Base-by-base conservation (phyloP, 306 rosid genomes). In the Boehmeria nivea region DNA sequence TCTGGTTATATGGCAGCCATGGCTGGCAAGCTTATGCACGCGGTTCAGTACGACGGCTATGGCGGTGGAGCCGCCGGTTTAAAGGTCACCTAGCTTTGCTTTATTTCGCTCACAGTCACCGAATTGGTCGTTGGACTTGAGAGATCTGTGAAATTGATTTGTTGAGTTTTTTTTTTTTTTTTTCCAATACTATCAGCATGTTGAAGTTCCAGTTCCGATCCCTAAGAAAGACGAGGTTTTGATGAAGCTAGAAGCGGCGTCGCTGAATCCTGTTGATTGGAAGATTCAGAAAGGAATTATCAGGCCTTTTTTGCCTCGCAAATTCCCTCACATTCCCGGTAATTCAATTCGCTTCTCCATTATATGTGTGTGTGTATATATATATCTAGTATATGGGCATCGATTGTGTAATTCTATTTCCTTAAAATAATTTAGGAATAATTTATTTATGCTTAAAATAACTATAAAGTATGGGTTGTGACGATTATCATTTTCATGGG, bases 211-310 rank as follows among this genome's bases (percentile, higher is more conserved):
- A 3, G 14, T 81, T 31, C 90, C 94, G 5, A 69, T 34, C 61
- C 80, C 93, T 2, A 67, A 72, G 42, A 81, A 81, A 31, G 74
- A 75, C 68, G 95, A 83, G 62, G 22, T 85, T 28, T 75, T 89
- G 72, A 43, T 86, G 21, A 89, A 83, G 73, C 12, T 83, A 65
- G 95, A 89, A 76, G 97, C 89, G 33, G 76, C 76, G 46, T 68
- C 82, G 62, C 38, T 89, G 21, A 86, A 89, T 63, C 94, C 95
- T 22, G 50, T 79, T 60, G 95, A 86, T 72, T 86, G 87, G 86
- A 83, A 76, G 75, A 64, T 89, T 56, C 95, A 89, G 67, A 89
- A 76, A 62, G 84, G 95, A 53, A 44, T 63, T 64, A 0, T 71
- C 43, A 23, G 95, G 59, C 95, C 85, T 9, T 1, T 89, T 65